These are phyloP conservation scores for Cordyceps farinosa DNA, from an alignment of 2,329 filamentous ascomycete genomes.

Conservation along the genomic window DNA sequence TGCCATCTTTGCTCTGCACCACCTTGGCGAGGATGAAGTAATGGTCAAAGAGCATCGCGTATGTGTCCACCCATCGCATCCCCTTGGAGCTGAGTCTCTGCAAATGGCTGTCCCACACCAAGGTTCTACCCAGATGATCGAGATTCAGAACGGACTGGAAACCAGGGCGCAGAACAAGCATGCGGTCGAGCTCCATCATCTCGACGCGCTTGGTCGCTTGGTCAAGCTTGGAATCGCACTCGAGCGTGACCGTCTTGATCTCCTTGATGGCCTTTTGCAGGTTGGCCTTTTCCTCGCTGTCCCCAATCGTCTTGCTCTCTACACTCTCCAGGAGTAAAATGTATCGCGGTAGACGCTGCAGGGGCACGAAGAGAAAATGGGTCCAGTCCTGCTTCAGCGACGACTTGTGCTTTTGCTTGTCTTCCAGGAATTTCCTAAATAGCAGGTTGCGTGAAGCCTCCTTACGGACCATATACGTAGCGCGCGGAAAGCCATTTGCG, in stretches of 20 bases:
- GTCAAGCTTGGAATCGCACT: slow-evolving; percentile 88
- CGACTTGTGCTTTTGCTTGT: slow-evolving; percentile 71
- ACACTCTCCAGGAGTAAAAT: slow-evolving; percentile 79
- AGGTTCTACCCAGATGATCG: slow-evolving; percentile 86
- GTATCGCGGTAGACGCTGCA: slow-evolving; percentile 89
- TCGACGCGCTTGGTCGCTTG: slow-evolving; percentile 90
- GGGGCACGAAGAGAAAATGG: slow-evolving; percentile 88
- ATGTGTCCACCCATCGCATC: slow-evolving; percentile 90
- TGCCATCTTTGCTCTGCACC: slow-evolving; percentile 62
- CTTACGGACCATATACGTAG: slow-evolving; percentile 76
- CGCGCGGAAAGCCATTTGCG: slow-evolving; percentile 79
- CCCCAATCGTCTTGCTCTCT: slow-evolving; percentile 74
- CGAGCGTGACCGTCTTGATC: slow-evolving; percentile 81
- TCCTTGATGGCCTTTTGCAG: slow-evolving; percentile 82
- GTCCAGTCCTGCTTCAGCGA: slow-evolving; percentile 88
- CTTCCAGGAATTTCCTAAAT: slow-evolving; percentile 82
- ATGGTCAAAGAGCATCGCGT: slow-evolving; percentile 92
- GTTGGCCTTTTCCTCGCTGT: slow-evolving; percentile 87
- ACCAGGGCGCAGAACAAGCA: slow-evolving; percentile 79
- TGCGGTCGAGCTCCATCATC: slow-evolving; percentile 76
- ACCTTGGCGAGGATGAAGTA: slow-evolving; percentile 92
- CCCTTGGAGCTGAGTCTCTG: slow-evolving; percentile 84
- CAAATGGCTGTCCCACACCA: slow-evolving; percentile 85
- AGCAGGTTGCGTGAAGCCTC: slow-evolving; percentile 81
- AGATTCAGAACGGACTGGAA: slow-evolving; percentile 90